phyloP scores from a whole-genome alignment of 2,329 filamentous ascomycete species.

The Gaeumannomyces sp. region DNA sequence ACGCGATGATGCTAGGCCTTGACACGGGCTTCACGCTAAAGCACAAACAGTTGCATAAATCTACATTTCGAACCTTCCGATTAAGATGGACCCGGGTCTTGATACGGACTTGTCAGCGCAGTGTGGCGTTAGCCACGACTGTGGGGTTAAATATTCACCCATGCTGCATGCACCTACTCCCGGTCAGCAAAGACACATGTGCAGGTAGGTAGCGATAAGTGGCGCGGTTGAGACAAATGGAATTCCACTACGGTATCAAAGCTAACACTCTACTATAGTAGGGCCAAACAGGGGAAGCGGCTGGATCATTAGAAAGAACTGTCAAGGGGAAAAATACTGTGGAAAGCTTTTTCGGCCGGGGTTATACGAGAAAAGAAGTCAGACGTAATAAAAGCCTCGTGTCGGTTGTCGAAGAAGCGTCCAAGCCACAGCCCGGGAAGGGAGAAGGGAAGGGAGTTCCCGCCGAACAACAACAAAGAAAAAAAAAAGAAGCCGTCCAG shows the following conservation, averaged over 20 bases:
- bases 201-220: too few relatives aligned
- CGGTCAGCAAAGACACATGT: too few relatives aligned
- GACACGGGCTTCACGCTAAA: too few relatives aligned
- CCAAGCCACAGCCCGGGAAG: background rate
- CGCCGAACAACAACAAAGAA: background rate
- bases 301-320: conserved; percentile 9
- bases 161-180: too few relatives aligned
- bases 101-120: background rate
- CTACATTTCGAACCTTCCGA: too few relatives aligned
- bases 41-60: too few relatives aligned
- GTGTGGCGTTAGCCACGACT: background rate
- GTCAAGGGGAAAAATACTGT: conserved; percentile 6
- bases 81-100: background rate
- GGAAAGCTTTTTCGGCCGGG: conserved; percentile 3
- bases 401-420: background rate
- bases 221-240: background rate
- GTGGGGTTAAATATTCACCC: background rate
- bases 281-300: background rate
- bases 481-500: background rate
- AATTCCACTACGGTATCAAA: conserved; percentile 1
- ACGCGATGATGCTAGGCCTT: too few relatives aligned
- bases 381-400: conserved; percentile 6
- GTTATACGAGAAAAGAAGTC: conserved; percentile 3
- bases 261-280: conserved; percentile 2
- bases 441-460: background rate